Base-by-base conservation (phyloP, 2,329 filamentous ascomycete species). In the Phyllosticta citriasiana region DNA sequence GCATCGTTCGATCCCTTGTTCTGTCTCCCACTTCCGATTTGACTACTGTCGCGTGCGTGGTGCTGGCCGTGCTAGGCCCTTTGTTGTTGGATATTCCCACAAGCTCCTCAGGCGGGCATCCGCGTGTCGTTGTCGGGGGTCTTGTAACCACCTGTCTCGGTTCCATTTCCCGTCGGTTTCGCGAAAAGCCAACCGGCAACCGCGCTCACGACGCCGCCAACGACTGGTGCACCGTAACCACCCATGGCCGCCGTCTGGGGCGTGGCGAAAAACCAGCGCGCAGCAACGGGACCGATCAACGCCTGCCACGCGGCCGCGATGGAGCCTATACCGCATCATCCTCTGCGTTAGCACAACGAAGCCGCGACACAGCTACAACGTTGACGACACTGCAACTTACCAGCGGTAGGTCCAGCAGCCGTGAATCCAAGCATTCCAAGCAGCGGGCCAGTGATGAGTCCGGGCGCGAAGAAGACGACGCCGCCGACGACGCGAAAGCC, bases 201-300 rank as follows among this genome's bases (percentile, higher is more conserved):
- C 1, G 24, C 47, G 3, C 19, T 26, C n/a, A 40, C 12, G 57
- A 63, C 54, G 56, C 57, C 4, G 50, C 63, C 40, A 58, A 40
- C 6, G 33, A 59, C n/a, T 25, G 33, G n/a, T 24, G 35, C 9
- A 54, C 71, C 70, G 50, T 68, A 71, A 3, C 70, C 71, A 3
- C 69, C 69, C 71, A 72, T 72, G 4, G 67, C 68, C 9, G 69
- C 71, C 54, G 70, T 72, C 57, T 71, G 67, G 3, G 67, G 51
- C 12, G 63, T 66, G 0, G 71, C 69, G 35, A 66, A 69, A 7
- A 67, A 4, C 5, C 67, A 65, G 4, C 66, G 64, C 22, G 69
- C 66, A 8, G 69, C 64, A 1, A 70, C 67, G n/a, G 57, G 47
- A 22, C 65, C 63, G 10, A 67, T 69, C 64, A 40, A 59, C 64